Percentiles rank a stretch among this genome's conserved stretches.
Evolutionary conservation across 371 early-diverging fungal species (phyloP).

Genomic region (Syncephalis fuscata): DNA sequence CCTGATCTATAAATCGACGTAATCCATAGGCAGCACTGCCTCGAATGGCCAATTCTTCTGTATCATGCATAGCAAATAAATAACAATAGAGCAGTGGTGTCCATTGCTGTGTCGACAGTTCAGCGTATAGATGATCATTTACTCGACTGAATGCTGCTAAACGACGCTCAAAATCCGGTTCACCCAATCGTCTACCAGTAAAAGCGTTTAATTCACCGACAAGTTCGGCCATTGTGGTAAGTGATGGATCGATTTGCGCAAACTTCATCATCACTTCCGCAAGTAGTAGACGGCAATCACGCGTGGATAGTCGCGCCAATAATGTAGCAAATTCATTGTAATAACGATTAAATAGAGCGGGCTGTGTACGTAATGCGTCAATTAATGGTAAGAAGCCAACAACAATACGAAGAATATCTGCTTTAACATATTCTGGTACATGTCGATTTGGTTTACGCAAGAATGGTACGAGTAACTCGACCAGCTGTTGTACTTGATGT

Average conservation of each 20-base stretch:
- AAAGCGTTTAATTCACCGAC: slow-evolving; percentile 62
- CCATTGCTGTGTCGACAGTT: slow-evolving; percentile 61
- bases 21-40: slow-evolving; percentile 63
- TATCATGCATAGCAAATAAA: slow-evolving; percentile 56
- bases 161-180: slow-evolving; percentile 72
- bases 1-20: slow-evolving; percentile 33
- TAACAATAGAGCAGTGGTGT: slow-evolving; percentile 80
- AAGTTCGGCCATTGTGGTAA: slow-evolving; percentile 30
- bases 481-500: slow-evolving; percentile 40
- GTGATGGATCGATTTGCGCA: slow-evolving; percentile 33
- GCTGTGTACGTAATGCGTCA: slow-evolving; percentile 14
- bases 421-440: slow-evolving; percentile 69
- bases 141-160: slow-evolving; percentile 59
- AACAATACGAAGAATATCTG: slow-evolving; percentile 65
- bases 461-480: slow-evolving; percentile 70
- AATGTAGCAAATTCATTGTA: slow-evolving; percentile 41
- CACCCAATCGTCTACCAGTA: slow-evolving; percentile 57
- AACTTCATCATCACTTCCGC: slow-evolving; percentile 40
- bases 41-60: slow-evolving; percentile 76
- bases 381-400: slow-evolving; percentile 28
- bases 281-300: slow-evolving; percentile 39
- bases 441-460: slow-evolving; percentile 44
- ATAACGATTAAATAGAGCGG: slow-evolving; percentile 20
- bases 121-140: slow-evolving; percentile 37
- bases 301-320: slow-evolving; percentile 30